Percentiles rank a stretch among this genome's conserved stretches.
phyloP scores from a whole-genome alignment of 1,139 yeast species.

The Hansenula sp. region DNA sequence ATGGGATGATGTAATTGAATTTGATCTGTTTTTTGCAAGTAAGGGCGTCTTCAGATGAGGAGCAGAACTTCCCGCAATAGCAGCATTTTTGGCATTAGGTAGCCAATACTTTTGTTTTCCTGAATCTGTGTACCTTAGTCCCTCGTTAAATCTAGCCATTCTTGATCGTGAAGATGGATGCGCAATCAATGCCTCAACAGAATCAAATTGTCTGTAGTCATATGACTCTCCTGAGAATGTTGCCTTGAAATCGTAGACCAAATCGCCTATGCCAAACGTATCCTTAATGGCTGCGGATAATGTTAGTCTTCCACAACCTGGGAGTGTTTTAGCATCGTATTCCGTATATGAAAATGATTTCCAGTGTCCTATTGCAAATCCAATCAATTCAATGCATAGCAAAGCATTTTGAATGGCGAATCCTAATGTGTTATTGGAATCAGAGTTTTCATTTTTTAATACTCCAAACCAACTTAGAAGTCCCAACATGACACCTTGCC shows the following conservation, averaged over 20 bases:
- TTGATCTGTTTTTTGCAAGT: slow-evolving; percentile 10
- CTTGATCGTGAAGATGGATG: slow-evolving; percentile 67
- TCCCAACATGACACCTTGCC: slow-evolving; percentile 38
- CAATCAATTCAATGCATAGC: slow-evolving; percentile 78
- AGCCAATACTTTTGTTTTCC: slow-evolving; percentile 88
- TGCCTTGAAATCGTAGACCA: slow-evolving; percentile 69
- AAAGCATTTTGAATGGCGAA: slow-evolving; percentile 72
- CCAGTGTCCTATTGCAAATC: slow-evolving; percentile 87
- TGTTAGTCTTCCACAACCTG: slow-evolving; percentile 62
- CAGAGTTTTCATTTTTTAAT: slow-evolving; percentile 32
- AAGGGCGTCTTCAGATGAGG: slow-evolving; percentile 16
- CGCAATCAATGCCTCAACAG: slow-evolving; percentile 65
- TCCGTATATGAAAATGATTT: slow-evolving; percentile 76
- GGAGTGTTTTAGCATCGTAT: slow-evolving; percentile 55
- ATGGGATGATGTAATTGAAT: slow-evolving; percentile 15
- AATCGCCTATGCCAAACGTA: slow-evolving; percentile 69
- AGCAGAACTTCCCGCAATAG: slow-evolving; percentile 4
- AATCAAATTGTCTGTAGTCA: slow-evolving; percentile 79
- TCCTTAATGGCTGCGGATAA: slow-evolving; percentile 66
- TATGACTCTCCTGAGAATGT: slow-evolving; percentile 76
- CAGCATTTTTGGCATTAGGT: slow-evolving; percentile 28
- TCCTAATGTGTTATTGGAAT: slow-evolving; percentile 38
- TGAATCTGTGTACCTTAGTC: slow-evolving; percentile 73
- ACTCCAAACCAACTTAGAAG: slow-evolving; percentile 52
- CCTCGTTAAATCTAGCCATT: slow-evolving; percentile 73